A percentile compares a stretch with the other conserved stretches of the same genome.
These are phyloP conservation scores for Tuber umbilicatum DNA, from an alignment of 495 filamentous ascomycete species.

Conservation along the genomic window DNA sequence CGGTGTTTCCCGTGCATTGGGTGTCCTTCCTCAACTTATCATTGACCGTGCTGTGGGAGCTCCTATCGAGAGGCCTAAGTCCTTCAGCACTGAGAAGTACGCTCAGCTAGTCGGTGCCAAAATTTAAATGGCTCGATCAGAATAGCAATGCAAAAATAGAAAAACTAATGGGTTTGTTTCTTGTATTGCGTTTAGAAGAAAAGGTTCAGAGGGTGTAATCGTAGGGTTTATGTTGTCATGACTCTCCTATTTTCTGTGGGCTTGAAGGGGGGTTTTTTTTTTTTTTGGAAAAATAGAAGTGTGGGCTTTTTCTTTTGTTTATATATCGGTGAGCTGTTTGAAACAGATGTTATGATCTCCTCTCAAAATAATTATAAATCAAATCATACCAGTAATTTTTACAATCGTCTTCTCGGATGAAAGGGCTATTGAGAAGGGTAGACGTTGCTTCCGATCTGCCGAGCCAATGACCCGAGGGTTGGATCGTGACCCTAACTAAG, in stretches of 20 bases:
- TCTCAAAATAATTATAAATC: neutral
- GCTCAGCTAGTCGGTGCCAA: slow-evolving; percentile 86
- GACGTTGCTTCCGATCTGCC: neutral
- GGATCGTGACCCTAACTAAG: neutral
- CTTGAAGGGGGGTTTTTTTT: neutral
- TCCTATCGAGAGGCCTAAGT: slow-evolving; percentile 84
- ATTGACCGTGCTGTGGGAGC: slow-evolving; percentile 95
- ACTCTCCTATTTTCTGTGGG: neutral
- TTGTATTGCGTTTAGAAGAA: neutral
- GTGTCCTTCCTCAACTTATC: slow-evolving; percentile 97
- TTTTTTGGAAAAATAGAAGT: slow-evolving; percentile 37
- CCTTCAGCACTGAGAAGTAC: slow-evolving; percentile 93
- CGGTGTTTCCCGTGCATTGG: slow-evolving; percentile 93
- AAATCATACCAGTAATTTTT: neutral
- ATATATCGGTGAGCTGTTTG: neutral
- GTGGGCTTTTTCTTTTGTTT: slow-evolving; percentile 5
- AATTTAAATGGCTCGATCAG: slow-evolving; percentile 56
- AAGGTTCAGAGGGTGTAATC: slow-evolving; percentile 4
- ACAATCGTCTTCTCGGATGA: neutral
- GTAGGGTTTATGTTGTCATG: slow-evolving; percentile 13
- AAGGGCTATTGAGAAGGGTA: neutral
- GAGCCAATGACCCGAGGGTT: neutral
- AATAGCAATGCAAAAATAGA: neutral
- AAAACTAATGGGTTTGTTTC: neutral
- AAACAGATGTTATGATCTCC: neutral